Evolutionary conservation across 176 grass and related monocot genomes (phyloP).

Genomic region (Eremochloa ophiuroides): DNA sequence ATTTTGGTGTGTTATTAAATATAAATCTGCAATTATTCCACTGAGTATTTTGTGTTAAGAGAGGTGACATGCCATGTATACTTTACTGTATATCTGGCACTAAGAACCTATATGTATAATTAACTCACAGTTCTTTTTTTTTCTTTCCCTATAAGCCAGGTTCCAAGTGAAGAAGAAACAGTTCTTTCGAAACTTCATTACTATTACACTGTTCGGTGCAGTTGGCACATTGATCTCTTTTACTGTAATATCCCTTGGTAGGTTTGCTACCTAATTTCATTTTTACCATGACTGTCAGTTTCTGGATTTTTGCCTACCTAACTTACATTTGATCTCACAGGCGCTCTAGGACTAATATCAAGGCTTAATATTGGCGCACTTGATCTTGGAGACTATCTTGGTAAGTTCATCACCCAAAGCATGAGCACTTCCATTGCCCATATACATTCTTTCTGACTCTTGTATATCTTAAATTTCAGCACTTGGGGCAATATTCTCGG

Average conservation of each 20-base stretch:
- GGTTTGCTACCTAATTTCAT: conserved; percentile 8
- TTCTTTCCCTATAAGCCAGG: conserved; percentile 2
- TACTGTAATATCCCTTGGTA: conserved; percentile 70
- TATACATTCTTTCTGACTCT: conserved; percentile 18
- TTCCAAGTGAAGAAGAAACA: conserved; percentile 95
- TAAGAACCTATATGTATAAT: neutral
- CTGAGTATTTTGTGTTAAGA: neutral
- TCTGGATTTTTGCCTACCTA: neutral
- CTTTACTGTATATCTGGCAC: neutral
- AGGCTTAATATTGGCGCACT: conserved; percentile 68
- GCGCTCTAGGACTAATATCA: conserved; percentile 61
- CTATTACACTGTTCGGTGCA: conserved; percentile 70
- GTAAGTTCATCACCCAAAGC: conserved; percentile 31
- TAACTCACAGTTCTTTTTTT: neutral
- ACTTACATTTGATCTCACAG: conserved; percentile 22
- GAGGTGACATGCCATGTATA: neutral
- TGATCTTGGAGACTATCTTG: conserved; percentile 85
- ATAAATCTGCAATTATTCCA: neutral
- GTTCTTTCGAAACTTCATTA: conserved; percentile 85
- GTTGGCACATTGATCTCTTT: conserved; percentile 84
- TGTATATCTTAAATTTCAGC: conserved; percentile 39
- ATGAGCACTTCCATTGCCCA: neutral
- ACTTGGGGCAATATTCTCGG: conserved; percentile 93
- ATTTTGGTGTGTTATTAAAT: neutral
- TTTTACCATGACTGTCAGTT: neutral